These are phyloP conservation scores for Coffea eugenioides DNA, from an alignment of 257 asterid species.

Conservation along the genomic window DNA sequence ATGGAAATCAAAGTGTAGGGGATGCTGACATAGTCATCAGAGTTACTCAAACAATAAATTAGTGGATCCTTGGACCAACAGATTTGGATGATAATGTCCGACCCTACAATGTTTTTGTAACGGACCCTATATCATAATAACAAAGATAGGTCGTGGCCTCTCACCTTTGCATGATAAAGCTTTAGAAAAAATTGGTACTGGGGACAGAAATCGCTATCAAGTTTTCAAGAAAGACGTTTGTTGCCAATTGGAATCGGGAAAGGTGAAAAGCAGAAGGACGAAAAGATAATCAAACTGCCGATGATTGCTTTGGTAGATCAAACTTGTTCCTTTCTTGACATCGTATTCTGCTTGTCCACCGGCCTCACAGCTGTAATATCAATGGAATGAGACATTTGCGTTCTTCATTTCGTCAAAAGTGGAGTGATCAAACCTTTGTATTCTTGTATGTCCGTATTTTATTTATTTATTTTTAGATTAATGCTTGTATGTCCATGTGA, in stretches of 20 bases:
- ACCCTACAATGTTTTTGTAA: slow-evolving; percentile 30
- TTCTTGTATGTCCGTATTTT: not conserved
- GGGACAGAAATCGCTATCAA: slow-evolving; percentile 21
- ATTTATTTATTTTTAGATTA: too few species aligned
- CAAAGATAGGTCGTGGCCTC: slow-evolving; percentile 18
- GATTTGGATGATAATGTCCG: slow-evolving; percentile 15
- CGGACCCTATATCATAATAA: slow-evolving; percentile 25
- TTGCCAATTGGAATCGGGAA: slow-evolving; percentile 26
- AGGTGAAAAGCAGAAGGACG: slow-evolving; percentile 22
- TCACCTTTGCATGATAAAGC: slow-evolving; percentile 32
- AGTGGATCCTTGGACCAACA: slow-evolving; percentile 34
- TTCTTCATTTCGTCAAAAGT: not conserved
- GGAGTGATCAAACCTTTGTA: not conserved
- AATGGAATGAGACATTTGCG: not conserved
- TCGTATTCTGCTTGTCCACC: slow-evolving; percentile 15
- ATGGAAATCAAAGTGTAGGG: not conserved
- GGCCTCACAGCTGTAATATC: slow-evolving; percentile 45
- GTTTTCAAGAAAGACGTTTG: slow-evolving; percentile 33
- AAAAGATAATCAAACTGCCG: slow-evolving; percentile 55
- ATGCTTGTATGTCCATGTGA: too few species aligned
- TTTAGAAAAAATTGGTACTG: slow-evolving; percentile 38
- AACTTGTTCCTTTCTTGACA: slow-evolving; percentile 34
- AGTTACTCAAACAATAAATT: slow-evolving; percentile 11
- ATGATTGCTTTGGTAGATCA: slow-evolving; percentile 46
- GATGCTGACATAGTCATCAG: not conserved